Base-by-base conservation (phyloP, 192 early-diverging fungal species). In the Entomortierella chlamydospora region DNA sequence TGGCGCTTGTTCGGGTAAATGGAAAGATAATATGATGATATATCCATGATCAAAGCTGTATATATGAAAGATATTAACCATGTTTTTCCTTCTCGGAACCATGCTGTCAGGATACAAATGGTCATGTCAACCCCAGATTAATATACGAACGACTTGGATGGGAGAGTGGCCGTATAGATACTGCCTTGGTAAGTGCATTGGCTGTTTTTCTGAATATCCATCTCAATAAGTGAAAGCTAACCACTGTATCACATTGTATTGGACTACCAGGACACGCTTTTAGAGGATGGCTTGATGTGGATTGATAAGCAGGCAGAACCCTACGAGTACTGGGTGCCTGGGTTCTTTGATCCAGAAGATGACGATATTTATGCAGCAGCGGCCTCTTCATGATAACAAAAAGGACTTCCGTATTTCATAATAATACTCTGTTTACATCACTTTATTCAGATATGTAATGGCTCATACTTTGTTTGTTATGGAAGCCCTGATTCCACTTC, bases 401-500 rank as follows among this genome's bases (percentile, higher is more conserved):
- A 52, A 60, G 33, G 66, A 42, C 22, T 7, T 47, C 2, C 3
- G 33, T n/a, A n/a, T n/a, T n/a, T n/a, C n/a, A n/a, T n/a, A n/a
- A n/a, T n/a, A n/a, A n/a, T n/a, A n/a, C n/a, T n/a, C n/a, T n/a
- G n/a, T n/a, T n/a, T n/a, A n/a, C n/a, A n/a, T n/a, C n/a, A n/a
- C n/a, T 65, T 41, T 68, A 79, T 63, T 79, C 76, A 15, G 68
- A 79, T 56, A 79, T 79, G 58, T 79, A 79, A 50, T 79, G 76
- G 37, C 67, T 79, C 61, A 78, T 83, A 34, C 64, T 78, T 45
- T 82, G 73, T 45, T 84, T 84, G 70, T 80, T 82, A 34, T 70
- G 83, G 79, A 95, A 95, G 10, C 82, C 84, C 64, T 95, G 92
- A 68, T 97, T 97, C 88, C 95, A 97, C 70, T 93, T 92, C 45